A percentile compares a stretch with the other conserved stretches of the same genome.
Evolutionary conservation across 345 rosid genomes (phyloP).

Genomic region (Anacardium occidentale): DNA sequence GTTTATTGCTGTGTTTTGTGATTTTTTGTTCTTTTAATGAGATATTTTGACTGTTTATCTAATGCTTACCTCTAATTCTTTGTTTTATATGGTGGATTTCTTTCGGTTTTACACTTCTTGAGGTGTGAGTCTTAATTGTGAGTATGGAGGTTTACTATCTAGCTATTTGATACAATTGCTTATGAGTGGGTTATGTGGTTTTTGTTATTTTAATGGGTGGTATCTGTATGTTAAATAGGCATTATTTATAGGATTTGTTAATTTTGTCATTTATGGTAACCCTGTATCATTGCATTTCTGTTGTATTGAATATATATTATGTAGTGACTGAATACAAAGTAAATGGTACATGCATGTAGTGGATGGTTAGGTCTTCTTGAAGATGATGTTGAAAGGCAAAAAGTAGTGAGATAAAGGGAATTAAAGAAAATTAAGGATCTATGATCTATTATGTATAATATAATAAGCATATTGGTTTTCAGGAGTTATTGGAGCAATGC

Average conservation of each 20-base stretch:
- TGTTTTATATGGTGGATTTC: no score
- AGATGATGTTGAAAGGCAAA: not conserved
- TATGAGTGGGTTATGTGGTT: no score
- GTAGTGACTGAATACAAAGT: not conserved
- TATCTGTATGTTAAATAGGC: not conserved
- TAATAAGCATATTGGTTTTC: not conserved
- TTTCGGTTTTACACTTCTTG: no score
- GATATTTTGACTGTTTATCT: no score
- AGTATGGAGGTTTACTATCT: no score
- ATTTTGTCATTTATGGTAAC: no score
- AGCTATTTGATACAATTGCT: no score
- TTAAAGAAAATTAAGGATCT: not conserved
- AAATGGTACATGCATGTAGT: not conserved
- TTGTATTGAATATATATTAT: not conserved
- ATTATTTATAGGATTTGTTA: not conserved
- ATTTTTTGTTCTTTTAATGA: no score
- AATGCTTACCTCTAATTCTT: no score
- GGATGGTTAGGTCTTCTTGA: not conserved
- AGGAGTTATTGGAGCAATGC: constrained; percentile 2
- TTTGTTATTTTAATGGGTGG: no score
- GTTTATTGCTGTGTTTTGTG: no score
- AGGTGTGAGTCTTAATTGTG: no score
- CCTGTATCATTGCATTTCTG: not conserved
- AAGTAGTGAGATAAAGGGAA: not conserved
- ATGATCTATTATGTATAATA: not conserved